Conservation (phyloP, 1,139 yeast genomes). For the Cylindricascospora bacillispora region DNA sequence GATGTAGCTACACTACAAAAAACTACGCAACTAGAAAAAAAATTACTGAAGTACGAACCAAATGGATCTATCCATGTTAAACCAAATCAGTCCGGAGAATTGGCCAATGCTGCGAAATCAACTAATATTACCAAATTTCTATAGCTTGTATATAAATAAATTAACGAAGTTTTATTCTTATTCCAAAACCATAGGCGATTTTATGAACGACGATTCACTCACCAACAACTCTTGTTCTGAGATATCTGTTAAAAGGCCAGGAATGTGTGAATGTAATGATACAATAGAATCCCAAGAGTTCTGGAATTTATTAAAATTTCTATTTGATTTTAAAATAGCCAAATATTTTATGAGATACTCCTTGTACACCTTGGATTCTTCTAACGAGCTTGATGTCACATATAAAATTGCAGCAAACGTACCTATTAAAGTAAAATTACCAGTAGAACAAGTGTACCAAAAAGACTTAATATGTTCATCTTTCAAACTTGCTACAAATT, state of each 20-base stretch:
- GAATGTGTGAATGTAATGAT: constrained; percentile 49
- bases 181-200: no score
- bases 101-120: constrained; percentile 25
- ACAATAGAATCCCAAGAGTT: constrained; percentile 59
- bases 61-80: no score
- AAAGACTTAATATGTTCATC: constrained; percentile 77
- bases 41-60: constrained; percentile 1
- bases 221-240: no score
- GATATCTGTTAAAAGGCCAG: constrained; percentile 47
- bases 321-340: constrained; percentile 14
- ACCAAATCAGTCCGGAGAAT: no score
- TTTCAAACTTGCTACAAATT: constrained; percentile 60
- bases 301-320: constrained; percentile 63
- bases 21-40: constrained; percentile 1
- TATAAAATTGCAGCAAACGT: constrained; percentile 72
- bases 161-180: no score
- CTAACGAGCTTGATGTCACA: constrained; percentile 45
- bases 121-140: constrained; percentile 25
- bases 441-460: constrained; percentile 76
- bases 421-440: constrained; percentile 70
- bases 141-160: no score
- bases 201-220: no score
- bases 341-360: background rate
- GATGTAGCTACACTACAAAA: constrained; percentile 13
- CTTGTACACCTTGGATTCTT: constrained; percentile 36